phyloP scores from a whole-genome alignment of 768 basidiomycete genomes.

The Phlebiopsis flavidoalba region DNA sequence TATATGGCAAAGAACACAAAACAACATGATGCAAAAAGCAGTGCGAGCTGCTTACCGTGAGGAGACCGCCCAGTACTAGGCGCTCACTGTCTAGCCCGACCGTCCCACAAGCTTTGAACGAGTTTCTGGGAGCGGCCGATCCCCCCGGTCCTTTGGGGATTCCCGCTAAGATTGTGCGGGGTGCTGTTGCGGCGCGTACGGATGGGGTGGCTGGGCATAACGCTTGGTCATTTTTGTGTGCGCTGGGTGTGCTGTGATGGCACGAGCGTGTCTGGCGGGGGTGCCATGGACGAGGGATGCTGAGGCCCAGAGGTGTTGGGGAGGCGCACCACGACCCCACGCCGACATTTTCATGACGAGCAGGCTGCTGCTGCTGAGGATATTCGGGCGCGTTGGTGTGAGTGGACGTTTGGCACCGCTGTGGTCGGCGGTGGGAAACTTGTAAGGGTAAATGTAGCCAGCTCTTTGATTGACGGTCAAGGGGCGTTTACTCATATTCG shows the following conservation, averaged over 20 bases:
- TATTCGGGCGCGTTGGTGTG: constrained; percentile 25
- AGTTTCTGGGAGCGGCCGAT: background rate
- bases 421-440: constrained; percentile 29
- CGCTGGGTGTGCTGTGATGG: constrained; percentile 20
- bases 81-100: constrained; percentile 30
- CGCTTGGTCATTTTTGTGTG: constrained; percentile 40
- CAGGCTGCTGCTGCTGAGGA: constrained; percentile 22
- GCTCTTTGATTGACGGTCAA: constrained; percentile 71
- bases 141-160: constrained; percentile 3
- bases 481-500: constrained; percentile 48
- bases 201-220: constrained; percentile 29
- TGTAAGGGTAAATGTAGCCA: constrained; percentile 59
- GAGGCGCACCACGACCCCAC: constrained; percentile 18
- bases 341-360: constrained; percentile 28
- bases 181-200: background rate
- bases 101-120: constrained; percentile 40
- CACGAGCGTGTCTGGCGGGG: constrained; percentile 20
- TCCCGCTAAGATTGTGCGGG: background rate
- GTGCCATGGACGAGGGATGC: constrained; percentile 17
- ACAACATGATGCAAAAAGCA: background rate
- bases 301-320: constrained; percentile 16
- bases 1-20: constrained; percentile 9
- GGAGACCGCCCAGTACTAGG: constrained; percentile 43
- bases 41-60: constrained; percentile 41
- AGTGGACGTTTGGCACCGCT: constrained; percentile 21